phyloP scores from a whole-genome alignment of 1,284 basidiomycete species.

The Austroboletus niveus region DNA sequence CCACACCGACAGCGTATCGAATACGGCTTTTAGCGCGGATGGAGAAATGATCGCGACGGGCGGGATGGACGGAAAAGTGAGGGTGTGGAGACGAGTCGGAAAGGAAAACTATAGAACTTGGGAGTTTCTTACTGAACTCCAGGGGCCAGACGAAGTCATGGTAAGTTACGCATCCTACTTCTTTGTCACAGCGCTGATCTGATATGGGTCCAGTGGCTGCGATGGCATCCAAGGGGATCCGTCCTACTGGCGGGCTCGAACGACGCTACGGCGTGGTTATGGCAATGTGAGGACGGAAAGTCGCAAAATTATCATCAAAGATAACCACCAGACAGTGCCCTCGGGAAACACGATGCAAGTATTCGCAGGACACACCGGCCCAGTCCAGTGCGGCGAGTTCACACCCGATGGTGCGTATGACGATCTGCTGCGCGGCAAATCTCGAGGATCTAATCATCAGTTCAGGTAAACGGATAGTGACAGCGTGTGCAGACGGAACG shows the following conservation, averaged over 20 bases:
- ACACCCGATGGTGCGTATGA: conserved; percentile 75
- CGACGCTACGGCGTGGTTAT: conserved; percentile 96
- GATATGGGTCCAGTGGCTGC: conserved; percentile 65
- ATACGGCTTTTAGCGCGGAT: conserved; percentile 79
- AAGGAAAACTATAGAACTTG: conserved; percentile 75
- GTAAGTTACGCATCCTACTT: conserved; percentile 46
- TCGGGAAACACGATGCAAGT: conserved; percentile 95
- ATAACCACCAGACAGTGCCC: conserved; percentile 62
- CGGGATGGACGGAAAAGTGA: conserved; percentile 95
- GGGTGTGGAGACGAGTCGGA: conserved; percentile 85
- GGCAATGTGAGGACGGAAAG: conserved; percentile 71
- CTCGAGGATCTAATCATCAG: conserved; percentile 5
- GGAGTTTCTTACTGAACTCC: conserved; percentile 91
- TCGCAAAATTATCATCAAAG: neutral
- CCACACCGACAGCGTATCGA: conserved; percentile 89
- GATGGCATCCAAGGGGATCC: conserved; percentile 94
- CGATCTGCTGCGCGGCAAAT: neutral
- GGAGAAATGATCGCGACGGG: conserved; percentile 93
- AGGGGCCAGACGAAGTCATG: conserved; percentile 94
- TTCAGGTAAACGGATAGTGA: conserved; percentile 85
- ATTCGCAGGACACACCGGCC: conserved; percentile 85
- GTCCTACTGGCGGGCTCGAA: conserved; percentile 91
- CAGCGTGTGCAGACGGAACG: conserved; percentile 81
- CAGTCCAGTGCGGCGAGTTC: conserved; percentile 88
- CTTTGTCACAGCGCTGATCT: neutral